Evolutionary conservation across 2,329 filamentous ascomycete genomes (phyloP), one percentile per base, ranked within the genome.

Genomic region (Curvularia eragrostidis): DNA sequence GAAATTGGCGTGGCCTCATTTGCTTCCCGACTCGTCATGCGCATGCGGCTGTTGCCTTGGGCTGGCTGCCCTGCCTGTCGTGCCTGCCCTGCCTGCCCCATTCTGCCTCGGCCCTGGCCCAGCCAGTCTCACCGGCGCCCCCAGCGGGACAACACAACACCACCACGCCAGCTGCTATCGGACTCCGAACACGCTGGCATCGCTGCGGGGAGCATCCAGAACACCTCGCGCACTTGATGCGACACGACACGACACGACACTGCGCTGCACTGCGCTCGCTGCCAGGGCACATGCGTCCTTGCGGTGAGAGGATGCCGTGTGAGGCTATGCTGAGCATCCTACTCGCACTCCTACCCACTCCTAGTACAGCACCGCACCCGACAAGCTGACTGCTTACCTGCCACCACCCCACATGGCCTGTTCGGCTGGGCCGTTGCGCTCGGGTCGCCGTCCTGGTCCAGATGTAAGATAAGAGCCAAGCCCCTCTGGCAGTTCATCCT

Each of bases 161-260:
- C 23, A 44, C 23, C 3, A 9, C 15, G 38, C 19, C 55, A 54
- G 67, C 67, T 65, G 59, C 60, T 62, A 65, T 70, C 68, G 65
- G 70, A 69, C 57, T 68, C 68, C 69, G 69, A 71, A 65, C 47
- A 48, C 54, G 57, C 55, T 21, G 39, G 19, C 39, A 42, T 5
- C 30, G 30, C 32, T 13, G 32, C 32, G 32, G 32, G 32, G 15
- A 5, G 12, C 32, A 10, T 36, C 15, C 32, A 36, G 32, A n/a
- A 36, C 32, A 36, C 15, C 4, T 10, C 21, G 13, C 7, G 19
- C 12, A 12, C 39, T n/a, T 15, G 39, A 23, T 19, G 24, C 39
- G 19, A 7, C 38, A 13, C 23, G 67, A n/a, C n/a, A n/a, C n/a
- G n/a, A n/a, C n/a, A n/a, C n/a, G n/a, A n/a, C n/a, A n/a, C n/a